Base-by-base conservation (phyloP, 495 filamentous ascomycete species). In the Aspergillus affinis region DNA sequence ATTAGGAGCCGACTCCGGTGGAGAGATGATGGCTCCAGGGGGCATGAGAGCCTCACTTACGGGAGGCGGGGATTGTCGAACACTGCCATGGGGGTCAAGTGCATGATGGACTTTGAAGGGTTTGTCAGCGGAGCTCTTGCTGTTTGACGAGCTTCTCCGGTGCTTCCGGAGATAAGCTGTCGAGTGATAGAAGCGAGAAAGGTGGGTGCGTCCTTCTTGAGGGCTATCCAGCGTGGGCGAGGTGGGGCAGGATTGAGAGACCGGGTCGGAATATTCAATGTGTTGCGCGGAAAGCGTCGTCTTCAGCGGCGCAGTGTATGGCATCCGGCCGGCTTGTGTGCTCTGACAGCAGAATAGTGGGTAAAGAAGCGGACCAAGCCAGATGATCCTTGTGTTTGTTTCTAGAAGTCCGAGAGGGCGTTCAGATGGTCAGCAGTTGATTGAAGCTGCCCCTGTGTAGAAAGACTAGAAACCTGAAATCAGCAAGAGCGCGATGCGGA, bases 271-370 rank as follows among this genome's bases (percentile, higher is more conserved):
- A 62, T 68, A 81, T 81, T 66, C 86, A 83, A 69, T 86, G 89
- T 69, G 82, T 70, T 68, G 86, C 78, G 88, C 84, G 69, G 86
- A 82, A 79, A 90, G 91, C 68, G 91, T 92, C 78, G 83, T 80
- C 79, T 88, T 88, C 67, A 86, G 83, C 54, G 92, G 92, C 62
- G 92, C 91, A 74, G 92, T 96, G 83, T 97, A 97, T 80, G 92
- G 92, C 92, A 97, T 97, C 76, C 78, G 75, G 75, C 72, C 77
- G 76, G 50, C 68, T 76, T 81, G 76, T 73, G 75, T 70, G 65
- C 63, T 69, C 63, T 54, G 69, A 75, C 70, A 74, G 74, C 75
- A 71, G 70, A 60, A 69, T 62, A 62, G 59, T 21, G 26, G 12
- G 8, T 27, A 8, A 26, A 15, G 48, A 26, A 26, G 23, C 48